Percentiles rank a stretch among this genome's conserved stretches.
Conservation (phyloP, 768 basidiomycete genomes). For the Trametes cingulata region DNA sequence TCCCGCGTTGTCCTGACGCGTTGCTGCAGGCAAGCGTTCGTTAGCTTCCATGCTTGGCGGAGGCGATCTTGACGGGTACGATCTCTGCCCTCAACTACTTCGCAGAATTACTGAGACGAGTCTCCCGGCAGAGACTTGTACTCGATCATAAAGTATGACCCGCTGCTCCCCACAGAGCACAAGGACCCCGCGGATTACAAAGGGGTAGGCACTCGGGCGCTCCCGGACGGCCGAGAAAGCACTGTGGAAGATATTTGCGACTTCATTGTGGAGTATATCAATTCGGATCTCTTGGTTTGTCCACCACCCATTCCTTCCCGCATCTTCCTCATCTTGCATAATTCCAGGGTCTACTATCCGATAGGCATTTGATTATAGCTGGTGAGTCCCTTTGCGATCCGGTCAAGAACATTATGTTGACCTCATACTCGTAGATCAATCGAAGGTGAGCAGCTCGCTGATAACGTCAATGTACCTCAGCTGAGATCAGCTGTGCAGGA, state of each 20-base stretch:
- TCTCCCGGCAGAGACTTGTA: conserved; percentile 55
- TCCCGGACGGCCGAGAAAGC: conserved; percentile 39
- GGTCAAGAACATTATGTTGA: not conserved
- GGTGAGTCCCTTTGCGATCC: conserved; percentile 40
- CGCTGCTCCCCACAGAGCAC: conserved; percentile 54
- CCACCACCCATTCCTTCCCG: not conserved
- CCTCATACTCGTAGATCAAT: conserved; percentile 55
- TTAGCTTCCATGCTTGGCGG: conserved; percentile 71
- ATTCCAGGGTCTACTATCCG: conserved; percentile 38
- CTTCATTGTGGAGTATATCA: conserved; percentile 82
- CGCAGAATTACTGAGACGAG: not conserved
- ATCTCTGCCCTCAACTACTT: not conserved
- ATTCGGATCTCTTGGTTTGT: conserved; percentile 73
- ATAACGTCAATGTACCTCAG: not conserved
- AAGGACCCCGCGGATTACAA: conserved; percentile 55
- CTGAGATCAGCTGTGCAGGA: conserved; percentile 37
- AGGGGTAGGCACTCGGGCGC: conserved; percentile 25
- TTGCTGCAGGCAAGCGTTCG: conserved; percentile 52
- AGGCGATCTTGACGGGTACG: conserved; percentile 80
- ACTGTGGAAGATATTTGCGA: conserved; percentile 73
- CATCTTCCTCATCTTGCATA: not conserved
- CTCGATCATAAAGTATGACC: conserved; percentile 55
- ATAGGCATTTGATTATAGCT: conserved; percentile 68
- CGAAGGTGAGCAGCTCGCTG: conserved; percentile 43
- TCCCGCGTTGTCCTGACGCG: not conserved